Evolutionary conservation across 2,329 filamentous ascomycete genomes (phyloP).

Genomic region (Stemphylium lycopersici): DNA sequence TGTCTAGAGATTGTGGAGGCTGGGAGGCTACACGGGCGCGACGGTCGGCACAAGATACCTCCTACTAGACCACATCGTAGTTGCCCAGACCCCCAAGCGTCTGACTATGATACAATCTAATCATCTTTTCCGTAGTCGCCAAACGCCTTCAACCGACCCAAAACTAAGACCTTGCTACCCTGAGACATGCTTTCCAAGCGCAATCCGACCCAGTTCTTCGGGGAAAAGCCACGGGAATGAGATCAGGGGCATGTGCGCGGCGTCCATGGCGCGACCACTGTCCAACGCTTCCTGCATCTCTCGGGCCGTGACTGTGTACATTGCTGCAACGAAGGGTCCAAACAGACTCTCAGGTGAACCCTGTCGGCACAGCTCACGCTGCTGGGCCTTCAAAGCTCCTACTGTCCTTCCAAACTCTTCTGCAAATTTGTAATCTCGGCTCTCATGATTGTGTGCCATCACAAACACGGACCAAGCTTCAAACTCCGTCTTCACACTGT

Average conservation of each 20-base stretch:
- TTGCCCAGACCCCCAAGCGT: too few species aligned
- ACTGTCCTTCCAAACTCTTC: conserved; percentile 79
- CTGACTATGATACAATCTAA: too few species aligned
- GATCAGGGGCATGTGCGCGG: conserved; percentile 77
- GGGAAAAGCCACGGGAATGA: conserved; percentile 94
- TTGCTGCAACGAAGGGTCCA: conserved; percentile 78
- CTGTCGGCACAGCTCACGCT: conserved; percentile 66
- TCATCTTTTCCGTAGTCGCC: too few species aligned
- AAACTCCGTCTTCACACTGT: conserved; percentile 84
- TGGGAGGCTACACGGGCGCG: not conserved
- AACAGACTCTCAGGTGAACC: conserved; percentile 55
- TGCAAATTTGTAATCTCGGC: conserved; percentile 82
- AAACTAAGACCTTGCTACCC: conserved; percentile 3
- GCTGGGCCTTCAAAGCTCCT: conserved; percentile 66
- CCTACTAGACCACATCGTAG: too few species aligned
- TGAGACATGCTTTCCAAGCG: conserved; percentile 73
- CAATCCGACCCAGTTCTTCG: conserved; percentile 42
- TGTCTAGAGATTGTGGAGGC: not conserved
- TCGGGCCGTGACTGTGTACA: conserved; percentile 82
- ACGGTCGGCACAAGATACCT: too few species aligned
- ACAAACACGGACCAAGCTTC: conserved; percentile 91
- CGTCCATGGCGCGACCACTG: conserved; percentile 52
- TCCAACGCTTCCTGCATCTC: conserved; percentile 68
- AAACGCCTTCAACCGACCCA: too few species aligned
- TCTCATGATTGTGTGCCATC: conserved; percentile 72